Base-by-base conservation (phyloP, 1,284 basidiomycete species). In the Ceratobasidium papillatum region DNA sequence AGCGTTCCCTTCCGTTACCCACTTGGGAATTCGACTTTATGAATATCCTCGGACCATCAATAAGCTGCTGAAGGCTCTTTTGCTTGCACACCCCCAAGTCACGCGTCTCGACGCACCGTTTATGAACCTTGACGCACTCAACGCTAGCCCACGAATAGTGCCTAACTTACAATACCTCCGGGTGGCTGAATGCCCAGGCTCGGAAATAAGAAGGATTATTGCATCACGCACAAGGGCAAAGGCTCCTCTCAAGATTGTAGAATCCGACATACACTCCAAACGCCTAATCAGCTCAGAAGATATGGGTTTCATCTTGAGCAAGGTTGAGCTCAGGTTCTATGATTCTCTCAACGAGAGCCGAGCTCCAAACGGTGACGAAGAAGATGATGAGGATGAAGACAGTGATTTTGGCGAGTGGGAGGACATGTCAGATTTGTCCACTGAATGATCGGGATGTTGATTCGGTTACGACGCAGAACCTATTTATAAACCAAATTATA, bases 321-420 rank as follows among this genome's bases (percentile, higher is more conserved):
- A 25, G 64, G 64, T 66, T 27, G 64, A 66, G 2, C 54, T 66
- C 25, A 49, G 19, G n/a, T 66, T 66, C n/a, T n/a, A 41, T 9
- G 49, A 66, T 27, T 30, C 12, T 1, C 9, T 43, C 1, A 17
- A n/a, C 7, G 59, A n/a, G 17, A 3, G 19, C n/a, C 59, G 59
- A n/a, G 34, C 43, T 1, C 38, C 12, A 19, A 17, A 32, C 7
- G 27, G 30, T 32, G 52, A 27, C 7, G 22, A 5, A 27, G 30
- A 12, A 3, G 52, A 54, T 7, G 52, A 54, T 22, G 47, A 49
- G 47, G 12, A 19, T n/a, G 47, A 49, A 49, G 27, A 9, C 52
- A 30, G 25, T 27, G 27, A 32, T 12, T 54, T 32, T 17, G 27
- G 30, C 38, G 38, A 7, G 38, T 41, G 7, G 38, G 38, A 41